Percentiles rank a stretch among this genome's conserved stretches.
Evolutionary conservation across 1,284 basidiomycete genomes (phyloP).

Genomic region (Trametes polyzona): DNA sequence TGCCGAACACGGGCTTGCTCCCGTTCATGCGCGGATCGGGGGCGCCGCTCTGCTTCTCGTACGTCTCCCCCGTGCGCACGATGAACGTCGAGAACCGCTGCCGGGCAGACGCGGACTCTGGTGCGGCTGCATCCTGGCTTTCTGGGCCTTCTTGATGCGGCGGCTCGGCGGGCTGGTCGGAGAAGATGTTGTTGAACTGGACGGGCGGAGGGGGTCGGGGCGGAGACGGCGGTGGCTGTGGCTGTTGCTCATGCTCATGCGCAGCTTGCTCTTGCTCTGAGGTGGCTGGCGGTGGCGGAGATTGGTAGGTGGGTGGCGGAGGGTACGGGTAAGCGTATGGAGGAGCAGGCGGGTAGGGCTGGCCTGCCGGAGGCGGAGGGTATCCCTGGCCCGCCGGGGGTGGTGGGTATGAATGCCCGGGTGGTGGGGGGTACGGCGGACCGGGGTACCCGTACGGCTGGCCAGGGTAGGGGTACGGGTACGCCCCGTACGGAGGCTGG

Average conservation of each 20-base stretch:
- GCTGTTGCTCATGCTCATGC: not conserved
- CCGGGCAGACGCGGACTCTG: not conserved
- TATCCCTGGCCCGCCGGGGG: slow-evolving; percentile 14
- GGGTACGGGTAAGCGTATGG: slow-evolving; percentile 13
- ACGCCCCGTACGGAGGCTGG: slow-evolving; percentile 25
- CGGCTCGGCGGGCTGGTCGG: too few species aligned
- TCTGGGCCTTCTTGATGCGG: not conserved
- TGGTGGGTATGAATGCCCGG: slow-evolving; percentile 16
- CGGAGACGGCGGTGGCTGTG: too few species aligned
- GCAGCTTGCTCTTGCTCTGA: not conserved
- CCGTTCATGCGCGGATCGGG: not conserved
- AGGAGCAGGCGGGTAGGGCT: slow-evolving; percentile 9
- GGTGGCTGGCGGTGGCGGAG: not conserved
- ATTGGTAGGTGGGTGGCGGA: slow-evolving; percentile 1
- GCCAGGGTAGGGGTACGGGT: slow-evolving; percentile 27
- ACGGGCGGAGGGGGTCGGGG: too few species aligned
- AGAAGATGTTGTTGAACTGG: too few species aligned
- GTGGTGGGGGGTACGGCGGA: slow-evolving; percentile 15
- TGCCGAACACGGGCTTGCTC: not conserved
- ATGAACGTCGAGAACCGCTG: slow-evolving; percentile 23
- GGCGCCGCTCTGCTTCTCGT: too few species aligned
- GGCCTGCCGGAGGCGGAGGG: slow-evolving; percentile 3
- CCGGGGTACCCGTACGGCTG: slow-evolving; percentile 23
- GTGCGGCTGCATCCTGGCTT: not conserved
- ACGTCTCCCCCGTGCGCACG: slow-evolving; percentile 26